Percentiles rank a stretch among this genome's conserved stretches.
Evolutionary conservation across 129 eudicot genomes (phyloP).

Genomic region (Helianthus annuus): HanXRQr2.0-SUNRISE NC_035443.2:31149045-31149544

Average conservation of each 20-base stretch:
- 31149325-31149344: conserved; percentile 27
- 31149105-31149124: conserved; percentile 24
- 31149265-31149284: conserved; percentile 25
- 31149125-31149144: conserved; percentile 33
- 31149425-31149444: conserved; percentile 26
- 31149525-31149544: conserved; percentile 37
- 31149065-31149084: conserved; percentile 26
- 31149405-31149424: conserved; percentile 26
- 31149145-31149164: conserved; percentile 28
- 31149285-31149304: conserved; percentile 34
- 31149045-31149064: conserved; percentile 40
- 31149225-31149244: conserved; percentile 23
- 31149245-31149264: conserved; percentile 29
- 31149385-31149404: conserved; percentile 23
- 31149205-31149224: conserved; percentile 28
- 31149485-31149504: conserved; percentile 33
- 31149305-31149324: conserved; percentile 32
- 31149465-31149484: conserved; percentile 34
- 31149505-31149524: conserved; percentile 22
- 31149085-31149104: conserved; percentile 35
- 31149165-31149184: conserved; percentile 5
- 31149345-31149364: conserved; percentile 30
- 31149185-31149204: conserved; percentile 31
- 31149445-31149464: conserved; percentile 18
- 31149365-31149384: conserved; percentile 21